Evolutionary conservation across 208 protist genomes (phyloP).

Genomic region (Trypanosoma vivax): DNA sequence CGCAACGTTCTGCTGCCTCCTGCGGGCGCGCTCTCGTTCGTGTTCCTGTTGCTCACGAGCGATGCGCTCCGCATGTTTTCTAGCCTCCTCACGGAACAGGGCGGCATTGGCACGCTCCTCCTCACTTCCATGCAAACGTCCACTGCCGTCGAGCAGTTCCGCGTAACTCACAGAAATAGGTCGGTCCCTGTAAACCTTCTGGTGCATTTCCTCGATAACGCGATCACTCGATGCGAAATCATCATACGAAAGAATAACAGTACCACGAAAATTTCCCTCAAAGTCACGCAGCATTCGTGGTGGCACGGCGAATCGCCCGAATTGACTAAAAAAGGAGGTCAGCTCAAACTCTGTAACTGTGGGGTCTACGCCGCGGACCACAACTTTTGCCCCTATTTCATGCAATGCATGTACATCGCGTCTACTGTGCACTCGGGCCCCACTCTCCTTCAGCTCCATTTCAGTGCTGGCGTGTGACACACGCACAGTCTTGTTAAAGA

Average conservation of each 20-base stretch:
- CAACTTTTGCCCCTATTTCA: slow-evolving; percentile 81
- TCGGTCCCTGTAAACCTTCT: slow-evolving; percentile 54
- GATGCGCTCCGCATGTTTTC: slow-evolving; percentile 54
- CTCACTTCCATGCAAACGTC: slow-evolving; percentile 56
- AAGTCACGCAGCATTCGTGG: slow-evolving; percentile 75
- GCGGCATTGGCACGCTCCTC: slow-evolving; percentile 73
- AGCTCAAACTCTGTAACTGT: slow-evolving; percentile 72
- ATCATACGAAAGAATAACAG: slow-evolving; percentile 73
- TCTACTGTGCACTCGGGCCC: slow-evolving; percentile 9
- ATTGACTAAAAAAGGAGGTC: slow-evolving; percentile 70
- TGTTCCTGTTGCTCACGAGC: slow-evolving; percentile 34
- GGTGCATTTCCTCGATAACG: slow-evolving; percentile 69
- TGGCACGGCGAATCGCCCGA: slow-evolving; percentile 73
- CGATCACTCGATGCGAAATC: slow-evolving; percentile 64
- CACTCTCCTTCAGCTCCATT: slow-evolving; percentile 20
- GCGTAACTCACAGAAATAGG: slow-evolving; percentile 72
- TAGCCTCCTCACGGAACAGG: slow-evolving; percentile 64
- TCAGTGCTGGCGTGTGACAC: slow-evolving; percentile 64
- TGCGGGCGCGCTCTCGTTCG: slow-evolving; percentile 32
- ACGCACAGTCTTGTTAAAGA: slow-evolving; percentile 66
- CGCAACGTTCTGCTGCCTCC: slow-evolving; percentile 40
- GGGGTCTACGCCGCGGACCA: slow-evolving; percentile 68
- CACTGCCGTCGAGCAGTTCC: slow-evolving; percentile 76
- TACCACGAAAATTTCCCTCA: slow-evolving; percentile 70
- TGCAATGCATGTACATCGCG: slow-evolving; percentile 43